Percentiles rank a stretch among this genome's conserved stretches.
Conservation (phyloP, 208 protist species). For the Trichomonas gallinae region DNA sequence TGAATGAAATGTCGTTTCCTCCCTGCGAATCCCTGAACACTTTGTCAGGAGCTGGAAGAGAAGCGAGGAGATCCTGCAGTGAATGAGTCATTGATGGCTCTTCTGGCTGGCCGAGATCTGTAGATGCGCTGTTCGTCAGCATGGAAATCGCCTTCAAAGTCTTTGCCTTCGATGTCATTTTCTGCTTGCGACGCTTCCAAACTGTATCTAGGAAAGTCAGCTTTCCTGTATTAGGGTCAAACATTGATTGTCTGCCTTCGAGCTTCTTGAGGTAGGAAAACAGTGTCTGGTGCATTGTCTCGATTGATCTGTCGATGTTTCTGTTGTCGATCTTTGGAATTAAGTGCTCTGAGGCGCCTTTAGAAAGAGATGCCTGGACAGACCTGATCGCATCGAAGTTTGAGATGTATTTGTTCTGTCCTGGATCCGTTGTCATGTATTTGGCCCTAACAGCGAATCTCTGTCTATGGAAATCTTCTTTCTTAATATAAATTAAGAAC, state of each 20-base stretch:
- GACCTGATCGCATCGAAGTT: neutral
- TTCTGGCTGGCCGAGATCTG: neutral
- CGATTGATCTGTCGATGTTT: neutral
- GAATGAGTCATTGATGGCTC: neutral
- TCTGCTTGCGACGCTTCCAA: neutral
- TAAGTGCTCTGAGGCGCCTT: neutral
- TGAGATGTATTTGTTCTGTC: neutral
- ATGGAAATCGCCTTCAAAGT: neutral
- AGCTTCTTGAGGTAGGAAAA: conserved; percentile 9
- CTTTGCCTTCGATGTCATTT: neutral
- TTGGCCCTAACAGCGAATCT: conserved; percentile 19
- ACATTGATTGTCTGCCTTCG: neutral
- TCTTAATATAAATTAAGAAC: conserved; percentile 24
- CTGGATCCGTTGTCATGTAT: conserved; percentile 9
- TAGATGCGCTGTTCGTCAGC: neutral
- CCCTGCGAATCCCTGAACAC: neutral
- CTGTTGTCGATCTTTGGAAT: conserved; percentile 1
- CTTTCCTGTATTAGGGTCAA: neutral
- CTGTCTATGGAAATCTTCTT: neutral
- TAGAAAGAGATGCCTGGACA: neutral
- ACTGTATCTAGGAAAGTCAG: neutral
- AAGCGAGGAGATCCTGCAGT: neutral
- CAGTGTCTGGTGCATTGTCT: neutral
- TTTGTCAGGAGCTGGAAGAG: neutral
- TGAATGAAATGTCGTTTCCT: neutral